A percentile compares a stretch with the other conserved stretches of the same genome.
Evolutionary conservation across 805 yeast genomes (phyloP).

Genomic region (Teunomyces kruisii): DNA sequence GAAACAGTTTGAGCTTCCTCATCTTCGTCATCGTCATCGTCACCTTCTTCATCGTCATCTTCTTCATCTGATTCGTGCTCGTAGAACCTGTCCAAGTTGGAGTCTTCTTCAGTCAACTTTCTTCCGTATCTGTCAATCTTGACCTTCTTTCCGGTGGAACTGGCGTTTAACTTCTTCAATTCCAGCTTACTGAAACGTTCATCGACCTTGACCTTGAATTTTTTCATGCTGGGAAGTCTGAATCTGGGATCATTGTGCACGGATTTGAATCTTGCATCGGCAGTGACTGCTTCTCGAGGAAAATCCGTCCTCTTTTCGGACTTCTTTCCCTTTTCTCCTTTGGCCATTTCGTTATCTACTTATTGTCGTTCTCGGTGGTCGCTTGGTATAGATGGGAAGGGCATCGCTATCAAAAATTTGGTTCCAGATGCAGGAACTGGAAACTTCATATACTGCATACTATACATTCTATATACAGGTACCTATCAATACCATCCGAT

Average conservation of each 20-base stretch:
- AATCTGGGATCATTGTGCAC: slow-evolving; percentile 89
- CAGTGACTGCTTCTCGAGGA: slow-evolving; percentile 36
- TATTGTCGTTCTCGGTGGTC: background rate
- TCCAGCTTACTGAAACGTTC: slow-evolving; percentile 75
- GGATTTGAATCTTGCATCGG: slow-evolving; percentile 75
- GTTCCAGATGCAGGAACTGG: background rate
- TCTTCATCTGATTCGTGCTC: slow-evolving; percentile 36
- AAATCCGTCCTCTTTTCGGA: background rate
- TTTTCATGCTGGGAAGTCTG: slow-evolving; percentile 66
- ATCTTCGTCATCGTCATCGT: slow-evolving; percentile 20
- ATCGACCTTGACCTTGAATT: slow-evolving; percentile 76
- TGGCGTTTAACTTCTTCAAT: slow-evolving; percentile 46
- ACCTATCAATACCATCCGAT: too few species aligned
- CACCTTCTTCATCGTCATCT: slow-evolving; percentile 36
- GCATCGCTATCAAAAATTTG: background rate
- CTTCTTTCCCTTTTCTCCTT: slow-evolving; percentile 8
- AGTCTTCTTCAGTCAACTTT: slow-evolving; percentile 45
- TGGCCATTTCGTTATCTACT: slow-evolving; percentile 4
- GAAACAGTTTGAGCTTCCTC: slow-evolving; percentile 25
- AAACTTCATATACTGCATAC: background rate
- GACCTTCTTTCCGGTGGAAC: slow-evolving; percentile 52
- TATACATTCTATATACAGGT: background rate
- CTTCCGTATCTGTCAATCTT: slow-evolving; percentile 89
- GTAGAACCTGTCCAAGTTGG: slow-evolving; percentile 61
- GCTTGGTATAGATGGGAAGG: background rate